phyloP scores from a whole-genome alignment of 169 alveolate genomes.

The Plasmodium cynomolgi region DNA sequence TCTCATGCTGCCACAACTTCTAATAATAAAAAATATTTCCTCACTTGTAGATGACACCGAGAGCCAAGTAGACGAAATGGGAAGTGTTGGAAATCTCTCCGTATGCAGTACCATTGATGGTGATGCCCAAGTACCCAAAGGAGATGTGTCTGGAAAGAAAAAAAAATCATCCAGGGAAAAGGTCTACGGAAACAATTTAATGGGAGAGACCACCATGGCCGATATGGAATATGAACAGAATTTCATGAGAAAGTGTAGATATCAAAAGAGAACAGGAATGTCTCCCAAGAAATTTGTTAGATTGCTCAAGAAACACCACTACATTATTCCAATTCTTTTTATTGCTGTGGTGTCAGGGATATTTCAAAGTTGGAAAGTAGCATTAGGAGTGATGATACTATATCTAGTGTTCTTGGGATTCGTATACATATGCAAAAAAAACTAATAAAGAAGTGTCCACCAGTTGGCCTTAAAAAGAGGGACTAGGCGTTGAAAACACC shows the following conservation, averaged over 20 bases:
- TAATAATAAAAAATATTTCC: not conserved
- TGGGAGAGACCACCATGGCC: not conserved
- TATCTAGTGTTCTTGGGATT: not conserved
- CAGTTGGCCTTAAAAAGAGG: not conserved
- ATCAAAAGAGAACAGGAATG: not conserved
- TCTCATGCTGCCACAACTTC: not conserved
- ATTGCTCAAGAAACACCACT: constrained; percentile 5
- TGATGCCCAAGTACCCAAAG: not conserved
- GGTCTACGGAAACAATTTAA: not conserved
- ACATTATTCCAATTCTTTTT: not conserved
- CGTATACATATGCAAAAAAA: not conserved
- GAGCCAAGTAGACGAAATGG: not conserved
- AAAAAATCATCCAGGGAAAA: not conserved
- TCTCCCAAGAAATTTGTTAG: not conserved
- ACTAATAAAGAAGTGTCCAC: not conserved
- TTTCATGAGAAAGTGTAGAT: not conserved
- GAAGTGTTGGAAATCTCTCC: not conserved
- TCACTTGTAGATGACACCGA: not conserved
- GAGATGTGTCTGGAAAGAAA: not conserved
- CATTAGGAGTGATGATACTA: not conserved
- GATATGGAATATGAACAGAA: constrained; percentile 1
- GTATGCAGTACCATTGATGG: not conserved
- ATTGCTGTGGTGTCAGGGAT: too few species aligned
- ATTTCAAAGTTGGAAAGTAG: not conserved
- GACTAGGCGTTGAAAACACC: not conserved